Base-by-base conservation (phyloP, 768 basidiomycete species). In the Scleroderma bovista region DNA sequence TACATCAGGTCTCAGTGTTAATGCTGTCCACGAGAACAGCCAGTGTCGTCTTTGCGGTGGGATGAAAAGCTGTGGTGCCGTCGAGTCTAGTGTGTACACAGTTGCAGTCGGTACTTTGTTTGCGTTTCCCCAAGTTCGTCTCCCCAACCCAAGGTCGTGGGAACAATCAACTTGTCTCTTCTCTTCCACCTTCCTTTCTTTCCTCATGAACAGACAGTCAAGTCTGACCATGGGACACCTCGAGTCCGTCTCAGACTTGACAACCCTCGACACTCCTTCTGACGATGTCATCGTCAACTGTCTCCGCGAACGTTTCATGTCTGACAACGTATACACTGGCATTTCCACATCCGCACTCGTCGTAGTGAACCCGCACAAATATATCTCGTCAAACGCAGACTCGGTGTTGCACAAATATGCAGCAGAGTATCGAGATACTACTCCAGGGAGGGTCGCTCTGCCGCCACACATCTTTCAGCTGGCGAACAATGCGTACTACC, bases 301-400 rank as follows among this genome's bases (percentile, higher is more conserved):
- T 58, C 77, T 94, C 53, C 84, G 91, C 29, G 90, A 93, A 63
- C 79, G 91, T 15, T 93, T 93, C 69, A 84, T 91, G 79, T 71
- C 81, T 2, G 91, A 93, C 72, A 77, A 71, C 56, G 84, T 90
- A 57, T 93, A 93, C 71, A 90, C 91, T 42, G 72, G 59, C 58
- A 61, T 92, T 55, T 86, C 88, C 44, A 72, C 86, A 6, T 82
- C 82, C 24, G 75, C 77, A 8, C 72, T 96, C 57, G 83, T 97
- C 54, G 88, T 88, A 26, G 75, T 97, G 58, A 98, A 98, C 68
- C 93, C 94, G 0, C 88, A 94, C 75, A 93, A 94, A 67, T 93
- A 90, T 58, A 78, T 95, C 38, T 55, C 84, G 16, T 80, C 81
- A 48, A 95, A 91, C 59, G 81, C 88, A 55, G 94, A 97, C 71